Percentiles rank a stretch among this genome's conserved stretches.
Evolutionary conservation across 2,329 filamentous ascomycete species (phyloP).

Genomic region (Alternaria arborescens): DNA sequence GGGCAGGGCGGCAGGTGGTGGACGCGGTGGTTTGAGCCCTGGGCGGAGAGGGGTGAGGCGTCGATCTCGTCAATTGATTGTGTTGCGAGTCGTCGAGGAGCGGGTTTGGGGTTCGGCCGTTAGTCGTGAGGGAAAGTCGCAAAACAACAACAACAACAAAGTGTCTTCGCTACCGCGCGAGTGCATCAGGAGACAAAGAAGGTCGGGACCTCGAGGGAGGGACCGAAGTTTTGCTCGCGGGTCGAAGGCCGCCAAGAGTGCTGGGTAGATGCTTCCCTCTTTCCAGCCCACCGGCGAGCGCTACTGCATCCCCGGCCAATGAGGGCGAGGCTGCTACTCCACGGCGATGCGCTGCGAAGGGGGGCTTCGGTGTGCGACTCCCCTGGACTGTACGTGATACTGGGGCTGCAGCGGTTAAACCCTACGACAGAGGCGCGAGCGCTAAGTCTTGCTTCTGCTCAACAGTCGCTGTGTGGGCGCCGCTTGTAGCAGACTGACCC

Average conservation of each 20-base stretch:
- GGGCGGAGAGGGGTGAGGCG: constrained; percentile 13
- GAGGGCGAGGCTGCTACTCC: constrained; percentile 1
- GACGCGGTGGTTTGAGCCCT: constrained; percentile 1
- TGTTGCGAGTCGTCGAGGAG: not conserved
- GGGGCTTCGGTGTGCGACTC: constrained; percentile 9
- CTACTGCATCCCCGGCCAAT: constrained; percentile 30
- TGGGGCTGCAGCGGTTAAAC: constrained; percentile 16
- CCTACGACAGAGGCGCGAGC: constrained; percentile 1
- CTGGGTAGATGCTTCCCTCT: constrained; percentile 17
- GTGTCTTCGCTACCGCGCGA: constrained; percentile 10
- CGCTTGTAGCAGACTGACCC: constrained; percentile 5
- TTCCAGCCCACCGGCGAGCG: constrained; percentile 23
- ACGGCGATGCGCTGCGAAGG: constrained; percentile 23
- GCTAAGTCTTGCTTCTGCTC: constrained; percentile 16
- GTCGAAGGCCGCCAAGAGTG: constrained; percentile 24
- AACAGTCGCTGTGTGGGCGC: constrained; percentile 7
- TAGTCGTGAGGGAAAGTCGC: constrained; percentile 14
- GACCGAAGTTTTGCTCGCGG: constrained; percentile 28
- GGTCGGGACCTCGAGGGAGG: constrained; percentile 15
- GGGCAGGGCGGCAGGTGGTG: constrained; percentile 9
- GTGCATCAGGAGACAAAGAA: constrained; percentile 19
- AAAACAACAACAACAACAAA: constrained; percentile 16
- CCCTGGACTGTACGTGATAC: constrained; percentile 4
- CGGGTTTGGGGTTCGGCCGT: constrained; percentile 14
- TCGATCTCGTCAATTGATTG: not conserved